These are phyloP conservation scores for Yamadazyma conglobata DNA, from an alignment of 1,139 yeast genomes.

Conservation along the genomic window DNA sequence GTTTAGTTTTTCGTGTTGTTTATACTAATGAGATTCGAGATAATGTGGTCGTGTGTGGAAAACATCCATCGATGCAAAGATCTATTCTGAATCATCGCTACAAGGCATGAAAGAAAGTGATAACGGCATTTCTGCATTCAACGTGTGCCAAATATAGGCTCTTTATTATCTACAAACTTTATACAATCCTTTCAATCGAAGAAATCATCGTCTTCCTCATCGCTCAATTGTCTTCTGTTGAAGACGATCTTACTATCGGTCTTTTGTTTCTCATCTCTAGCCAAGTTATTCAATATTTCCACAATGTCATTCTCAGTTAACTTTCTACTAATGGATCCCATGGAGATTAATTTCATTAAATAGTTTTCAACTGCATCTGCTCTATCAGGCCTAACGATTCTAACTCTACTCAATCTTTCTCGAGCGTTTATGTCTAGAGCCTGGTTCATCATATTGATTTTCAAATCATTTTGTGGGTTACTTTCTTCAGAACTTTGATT, in stretches of 20 bases:
- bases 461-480: conserved; percentile 26
- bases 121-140: too few species aligned
- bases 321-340: conserved; percentile 74
- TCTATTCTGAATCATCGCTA: too few species aligned
- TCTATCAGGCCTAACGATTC: conserved; percentile 87
- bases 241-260: conserved; percentile 56
- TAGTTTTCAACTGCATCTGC: conserved; percentile 89
- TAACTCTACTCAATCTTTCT: conserved; percentile 81
- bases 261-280: conserved; percentile 70
- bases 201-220: conserved; percentile 32
- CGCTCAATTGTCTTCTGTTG: conserved; percentile 23
- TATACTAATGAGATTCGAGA: too few species aligned
- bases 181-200: conserved; percentile 31
- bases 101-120: too few species aligned
- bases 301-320: conserved; percentile 79
- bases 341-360: conserved; percentile 65
- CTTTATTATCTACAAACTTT: too few species aligned
- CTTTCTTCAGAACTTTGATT: conserved; percentile 29
- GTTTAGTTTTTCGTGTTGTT: conserved; percentile 4
- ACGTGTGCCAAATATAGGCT: too few species aligned
- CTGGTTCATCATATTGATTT: conserved; percentile 53
- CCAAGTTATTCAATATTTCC: conserved; percentile 74
- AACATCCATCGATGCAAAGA: too few species aligned
- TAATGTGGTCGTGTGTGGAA: too few species aligned
- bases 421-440: conserved; percentile 78